Percentiles rank a stretch among this genome's conserved stretches.
Conservation (phyloP, 2,329 filamentous ascomycete species). For the Thermomyces lanuginosus region DNA sequence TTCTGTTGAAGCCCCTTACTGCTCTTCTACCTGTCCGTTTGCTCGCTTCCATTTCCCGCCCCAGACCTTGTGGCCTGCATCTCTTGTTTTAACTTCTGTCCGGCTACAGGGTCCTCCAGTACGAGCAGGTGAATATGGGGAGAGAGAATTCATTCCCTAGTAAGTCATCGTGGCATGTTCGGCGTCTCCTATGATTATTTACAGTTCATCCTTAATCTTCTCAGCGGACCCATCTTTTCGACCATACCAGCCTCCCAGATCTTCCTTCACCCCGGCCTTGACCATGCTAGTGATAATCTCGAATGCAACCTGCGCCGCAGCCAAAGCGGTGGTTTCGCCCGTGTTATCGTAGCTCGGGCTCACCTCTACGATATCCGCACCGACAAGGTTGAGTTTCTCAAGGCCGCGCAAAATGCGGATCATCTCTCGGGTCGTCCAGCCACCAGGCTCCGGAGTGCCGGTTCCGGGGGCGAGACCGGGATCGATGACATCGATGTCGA, state of each 20-base stretch:
- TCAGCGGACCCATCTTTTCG: slow-evolving; percentile 10
- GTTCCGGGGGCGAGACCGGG: slow-evolving; percentile 57
- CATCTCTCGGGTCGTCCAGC: slow-evolving; percentile 79
- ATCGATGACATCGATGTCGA: slow-evolving; percentile 71
- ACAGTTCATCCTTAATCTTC: slow-evolving; percentile 13
- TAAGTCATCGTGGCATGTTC: no score
- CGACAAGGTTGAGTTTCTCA: slow-evolving; percentile 69
- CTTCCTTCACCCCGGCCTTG: slow-evolving; percentile 26
- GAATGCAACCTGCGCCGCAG: slow-evolving; percentile 68
- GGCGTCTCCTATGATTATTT: slow-evolving; percentile 3
- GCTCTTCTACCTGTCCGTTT: no score
- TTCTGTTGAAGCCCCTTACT: no score
- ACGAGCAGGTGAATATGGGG: no score
- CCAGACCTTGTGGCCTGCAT: no score
- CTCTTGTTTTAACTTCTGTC: no score
- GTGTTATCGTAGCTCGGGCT: slow-evolving; percentile 67
- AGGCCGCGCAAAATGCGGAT: slow-evolving; percentile 69
- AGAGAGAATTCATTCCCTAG: no score
- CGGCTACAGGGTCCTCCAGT: no score
- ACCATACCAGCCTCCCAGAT: slow-evolving; percentile 27
- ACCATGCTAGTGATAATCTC: slow-evolving; percentile 57
- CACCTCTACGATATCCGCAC: slow-evolving; percentile 81
- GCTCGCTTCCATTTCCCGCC: no score
- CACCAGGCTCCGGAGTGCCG: slow-evolving; percentile 76
- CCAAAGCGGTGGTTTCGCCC: slow-evolving; percentile 67